Conservation (phyloP, 495 filamentous ascomycete genomes). For the Xylaria castorea region DNA sequence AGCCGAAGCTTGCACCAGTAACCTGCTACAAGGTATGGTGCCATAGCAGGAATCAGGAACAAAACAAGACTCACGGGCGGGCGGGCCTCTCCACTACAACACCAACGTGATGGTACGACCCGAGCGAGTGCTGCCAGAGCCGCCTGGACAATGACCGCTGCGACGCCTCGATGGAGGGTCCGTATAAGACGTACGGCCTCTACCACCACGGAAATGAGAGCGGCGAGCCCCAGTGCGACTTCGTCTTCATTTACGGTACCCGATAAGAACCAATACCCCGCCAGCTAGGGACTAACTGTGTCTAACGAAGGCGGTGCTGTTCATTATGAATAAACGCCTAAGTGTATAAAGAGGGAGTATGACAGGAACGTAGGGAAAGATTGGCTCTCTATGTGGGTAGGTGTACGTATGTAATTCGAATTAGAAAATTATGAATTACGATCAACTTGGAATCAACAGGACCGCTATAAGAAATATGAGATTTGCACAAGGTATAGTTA, state of each 20-base stretch:
- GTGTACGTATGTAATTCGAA: not conserved
- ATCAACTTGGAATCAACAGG: not conserved
- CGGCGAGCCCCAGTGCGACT: conserved; percentile 30
- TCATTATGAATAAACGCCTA: conserved; percentile 19
- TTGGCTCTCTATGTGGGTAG: not conserved
- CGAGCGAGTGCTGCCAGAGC: conserved; percentile 36
- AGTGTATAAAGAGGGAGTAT: too few relatives aligned
- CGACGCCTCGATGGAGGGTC: conserved; percentile 64
- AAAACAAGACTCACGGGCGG: not conserved
- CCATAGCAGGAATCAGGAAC: not conserved
- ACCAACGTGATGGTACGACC: conserved; percentile 30
- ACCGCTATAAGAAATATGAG: not conserved
- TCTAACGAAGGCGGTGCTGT: conserved; percentile 34
- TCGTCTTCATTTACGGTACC: conserved; percentile 34
- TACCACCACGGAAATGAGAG: conserved; percentile 44
- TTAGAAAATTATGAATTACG: not conserved
- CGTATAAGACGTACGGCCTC: conserved; percentile 47
- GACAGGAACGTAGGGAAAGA: not conserved
- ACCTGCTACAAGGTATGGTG: not conserved
- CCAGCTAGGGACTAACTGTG: conserved; percentile 34
- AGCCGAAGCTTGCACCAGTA: not conserved
- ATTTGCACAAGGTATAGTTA: not conserved
- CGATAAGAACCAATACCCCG: conserved; percentile 20
- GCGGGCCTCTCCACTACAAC: too few relatives aligned
- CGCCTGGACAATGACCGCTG: conserved; percentile 60